Base-by-base conservation (phyloP, 192 early-diverging fungal species). In the Gigaspora rosea region DNA sequence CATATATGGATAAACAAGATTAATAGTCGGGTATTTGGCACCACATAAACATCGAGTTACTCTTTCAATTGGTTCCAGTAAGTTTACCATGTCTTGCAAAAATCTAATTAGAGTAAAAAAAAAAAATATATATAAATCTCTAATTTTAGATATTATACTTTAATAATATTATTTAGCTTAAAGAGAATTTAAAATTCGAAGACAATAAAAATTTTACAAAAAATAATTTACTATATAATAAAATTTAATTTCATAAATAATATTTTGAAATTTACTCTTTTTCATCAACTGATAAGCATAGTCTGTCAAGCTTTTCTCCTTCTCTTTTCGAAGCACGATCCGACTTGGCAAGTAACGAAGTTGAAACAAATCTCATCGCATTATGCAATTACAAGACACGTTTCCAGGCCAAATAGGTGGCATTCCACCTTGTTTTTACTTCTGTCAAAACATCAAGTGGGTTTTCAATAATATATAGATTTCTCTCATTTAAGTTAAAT, bases 1-100 rank as follows among this genome's bases (percentile, higher is more conserved):
- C 5, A 64, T 46, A 22, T 22, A 64, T 36, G 33, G 62, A 41
- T 64, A 16, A 64, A 64, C 11, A 41, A 64, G 35, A 41, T 41
- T 64, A 36, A 64, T 15, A 13, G 9, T 64, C 12, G 10, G 33
- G 35, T 64, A 64, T 46, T 64, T 41, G 11, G 62, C 20, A 16
- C 33, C 13, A 64, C 35, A 64, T 15, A 64, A 64, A 13, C 4
- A 11, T 11, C 33, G 33, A 32, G 61, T 63, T 32, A 63, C 22
- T 35, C 5, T 63, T 63, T 63, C 32, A 63, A 63, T 35, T 32
- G 22, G 61, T 63, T 27, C 6, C 33, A 63, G 33, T 35, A 63
- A 35, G 22, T 63, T 63, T 63, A 63, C 61, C 27, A 63, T 35
- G 9, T 63, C 8, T 63, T 63, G 61, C 12, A 63, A 35, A 63